Base-by-base conservation (phyloP, 2,329 filamentous ascomycete genomes). In the Macrophomina tecta region DNA sequence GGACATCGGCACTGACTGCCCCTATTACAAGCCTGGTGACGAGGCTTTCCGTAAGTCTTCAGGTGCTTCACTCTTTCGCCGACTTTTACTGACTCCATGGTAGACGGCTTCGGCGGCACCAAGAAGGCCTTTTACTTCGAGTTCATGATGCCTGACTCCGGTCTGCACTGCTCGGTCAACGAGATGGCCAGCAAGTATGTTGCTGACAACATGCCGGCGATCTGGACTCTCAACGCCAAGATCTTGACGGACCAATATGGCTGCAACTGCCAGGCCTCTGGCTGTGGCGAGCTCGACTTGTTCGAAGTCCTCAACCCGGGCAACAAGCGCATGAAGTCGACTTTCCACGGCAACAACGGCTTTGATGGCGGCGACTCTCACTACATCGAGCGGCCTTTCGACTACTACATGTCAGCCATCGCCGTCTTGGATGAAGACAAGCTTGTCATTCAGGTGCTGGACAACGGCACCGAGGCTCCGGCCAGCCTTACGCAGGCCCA, bases 221-320 rank as follows among this genome's bases (percentile, higher is more conserved):
- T 90, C 77, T 94, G 91, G 91, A 81, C 90, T 60, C 85, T 94
- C 68, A 94, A 94, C 79, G 88, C 87, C 18, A 84, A 87, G 68
- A 91, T 94, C 69, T 87, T 90, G 32, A 88, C 88, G 68, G 81
- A 85, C 5, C 90, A 93, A 77, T 93, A 93, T 80, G 84, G 84
- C 69, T 94, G 91, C 83, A 91, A 87, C 68, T 94, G 91, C 83
- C 93, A 90, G 90, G 78, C 78, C 12, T 82, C 74, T 73, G 87
- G 87, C 45, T 93, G 91, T 75, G 91, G 90, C 72, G 91, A 94
- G 80, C 86, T 91, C 69, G 91, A 94, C 73, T 83, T 93, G 64
- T 89, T 90, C 73, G 91, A 94, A 80, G 84, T 91, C 30, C 86
- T 94, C 48, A 82, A 85, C 68, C 76, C 83, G 0, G 91, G 90